Evolutionary conservation across 106 monocot species (phyloP).

Genomic region (Apostasia ramifera): DNA sequence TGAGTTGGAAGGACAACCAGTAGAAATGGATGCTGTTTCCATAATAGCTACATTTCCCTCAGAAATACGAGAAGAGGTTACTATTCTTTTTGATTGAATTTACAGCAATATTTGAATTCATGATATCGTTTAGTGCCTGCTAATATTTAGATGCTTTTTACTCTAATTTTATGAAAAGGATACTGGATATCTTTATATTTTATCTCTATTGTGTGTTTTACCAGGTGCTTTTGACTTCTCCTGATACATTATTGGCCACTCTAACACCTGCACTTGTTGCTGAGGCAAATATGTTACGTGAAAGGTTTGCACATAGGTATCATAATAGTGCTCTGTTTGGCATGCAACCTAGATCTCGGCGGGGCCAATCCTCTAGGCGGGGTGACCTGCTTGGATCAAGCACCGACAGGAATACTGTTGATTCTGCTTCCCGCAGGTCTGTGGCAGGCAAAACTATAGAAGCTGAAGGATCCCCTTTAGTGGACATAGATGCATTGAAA

Average conservation of each 20-base stretch:
- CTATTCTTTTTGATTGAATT: constrained; percentile 1
- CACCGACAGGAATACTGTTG: constrained; percentile 44
- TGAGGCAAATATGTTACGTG: constrained; percentile 94
- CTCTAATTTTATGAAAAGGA: background rate
- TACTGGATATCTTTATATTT: background rate
- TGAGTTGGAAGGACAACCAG: constrained; percentile 96
- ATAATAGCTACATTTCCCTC: constrained; percentile 99
- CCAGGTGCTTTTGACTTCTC: constrained; percentile 93
- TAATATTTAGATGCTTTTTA: background rate
- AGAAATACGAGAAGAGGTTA: constrained; percentile 95
- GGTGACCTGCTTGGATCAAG: constrained; percentile 47
- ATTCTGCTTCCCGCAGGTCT: constrained; percentile 38
- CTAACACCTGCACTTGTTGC: constrained; percentile 96
- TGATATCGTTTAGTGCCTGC: background rate
- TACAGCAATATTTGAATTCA: background rate
- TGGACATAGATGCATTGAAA: constrained; percentile 72
- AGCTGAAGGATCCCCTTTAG: constrained; percentile 79
- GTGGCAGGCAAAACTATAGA: constrained; percentile 61
- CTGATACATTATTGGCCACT: constrained; percentile 80
- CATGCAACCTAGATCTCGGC: constrained; percentile 68
- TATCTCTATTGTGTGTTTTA: constrained; percentile 8
- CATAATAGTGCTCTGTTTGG: constrained; percentile 71
- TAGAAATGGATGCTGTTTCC: constrained; percentile 99
- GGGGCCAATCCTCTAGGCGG: constrained; percentile 78
- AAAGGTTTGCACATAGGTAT: constrained; percentile 93